Evolutionary conservation across 305 asterid species (phyloP), one percentile per base, ranked within the genome.

Genomic region (Fraxinus greggii): DNA sequence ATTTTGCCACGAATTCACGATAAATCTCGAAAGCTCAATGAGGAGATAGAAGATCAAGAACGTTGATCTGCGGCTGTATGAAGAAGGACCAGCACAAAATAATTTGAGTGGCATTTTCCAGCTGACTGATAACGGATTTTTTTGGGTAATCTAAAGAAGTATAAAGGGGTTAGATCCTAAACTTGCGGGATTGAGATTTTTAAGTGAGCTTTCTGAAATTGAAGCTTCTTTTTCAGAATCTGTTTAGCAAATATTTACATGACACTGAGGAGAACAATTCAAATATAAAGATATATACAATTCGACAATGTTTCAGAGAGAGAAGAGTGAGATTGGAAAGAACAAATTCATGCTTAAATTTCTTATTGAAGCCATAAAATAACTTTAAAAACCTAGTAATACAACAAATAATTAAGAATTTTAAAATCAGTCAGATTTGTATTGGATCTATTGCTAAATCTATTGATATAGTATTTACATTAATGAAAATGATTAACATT

Each of bases 51-150:
- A 31, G 67, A 86, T 84, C 80, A 88, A 48, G 77, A 85, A 77
- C 89, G 79, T 78, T 83, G 97, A 90, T 93, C 95, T 91, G 83
- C 92, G 89, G 78, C 85, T 69, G 85, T 84, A 84, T 51, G 86
- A 67, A 4, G 90, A 69, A 6, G 92, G 83, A 12, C 94, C 87
- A 35, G 97, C 93, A 80, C 89, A 56, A 89, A 91, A 90, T 78
- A 84, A 31, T 80, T 94, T 94, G 19, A 92, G 97, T 72, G 97
- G 95, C 97, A 92, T 94, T 79, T 86, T 83, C 78, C 51, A 76
- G 81, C 48, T 1, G 35, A 70, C 75, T 31, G 40, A 29, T 31
- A 31, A 70, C 23, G n/a, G 72, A 36, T n/a, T 33, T 54, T 29
- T 56, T 10, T 23, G 3, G 8, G 56, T 12, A 19, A 78, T 9